A percentile compares a stretch with the other conserved stretches of the same genome.
These are phyloP conservation scores for Vicia faba DNA, from an alignment of 306 rosid species.

Conservation along the genomic window DNA sequence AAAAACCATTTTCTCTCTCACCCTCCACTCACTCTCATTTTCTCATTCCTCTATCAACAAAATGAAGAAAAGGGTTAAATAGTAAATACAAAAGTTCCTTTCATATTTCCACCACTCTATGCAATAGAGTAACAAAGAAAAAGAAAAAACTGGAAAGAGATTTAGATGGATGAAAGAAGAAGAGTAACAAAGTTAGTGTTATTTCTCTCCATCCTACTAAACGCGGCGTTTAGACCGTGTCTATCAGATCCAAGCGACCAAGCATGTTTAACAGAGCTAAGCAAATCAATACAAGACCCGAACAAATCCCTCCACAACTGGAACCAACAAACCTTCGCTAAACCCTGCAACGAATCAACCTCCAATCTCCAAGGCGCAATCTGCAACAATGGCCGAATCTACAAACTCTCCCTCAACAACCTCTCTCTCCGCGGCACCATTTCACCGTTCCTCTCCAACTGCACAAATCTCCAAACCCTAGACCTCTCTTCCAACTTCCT, in stretches of 20 bases:
- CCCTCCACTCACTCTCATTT: not conserved
- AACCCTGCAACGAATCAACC: conserved; percentile 83
- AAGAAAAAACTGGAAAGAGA: not conserved
- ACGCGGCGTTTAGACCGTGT: conserved; percentile 3
- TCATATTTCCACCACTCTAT: too few species aligned
- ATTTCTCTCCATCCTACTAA: not conserved
- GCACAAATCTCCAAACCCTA: conserved; percentile 88
- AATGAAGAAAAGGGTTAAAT: conserved; percentile 3
- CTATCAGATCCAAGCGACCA: conserved; percentile 91
- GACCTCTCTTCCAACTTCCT: conserved; percentile 85
- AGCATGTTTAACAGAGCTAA: conserved; percentile 64
- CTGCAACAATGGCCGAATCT: conserved; percentile 94
- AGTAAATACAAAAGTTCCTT: not conserved
- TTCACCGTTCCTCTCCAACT: conserved; percentile 85
- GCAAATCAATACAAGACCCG: conserved; percentile 69
- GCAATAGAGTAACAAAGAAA: not conserved
- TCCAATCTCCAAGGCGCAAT: conserved; percentile 76
- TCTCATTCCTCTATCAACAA: not conserved
- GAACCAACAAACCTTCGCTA: conserved; percentile 64
- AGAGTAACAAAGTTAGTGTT: conserved; percentile 31
- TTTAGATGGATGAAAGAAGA: conserved; percentile 51
- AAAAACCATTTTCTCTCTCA: not conserved
- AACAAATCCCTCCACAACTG: conserved; percentile 60
- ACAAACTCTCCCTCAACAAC: conserved; percentile 81
- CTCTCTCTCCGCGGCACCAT: conserved; percentile 68